Base-by-base conservation (phyloP, 2,329 filamentous ascomycete genomes). In the Arthrobotrys sinensis region DNA sequence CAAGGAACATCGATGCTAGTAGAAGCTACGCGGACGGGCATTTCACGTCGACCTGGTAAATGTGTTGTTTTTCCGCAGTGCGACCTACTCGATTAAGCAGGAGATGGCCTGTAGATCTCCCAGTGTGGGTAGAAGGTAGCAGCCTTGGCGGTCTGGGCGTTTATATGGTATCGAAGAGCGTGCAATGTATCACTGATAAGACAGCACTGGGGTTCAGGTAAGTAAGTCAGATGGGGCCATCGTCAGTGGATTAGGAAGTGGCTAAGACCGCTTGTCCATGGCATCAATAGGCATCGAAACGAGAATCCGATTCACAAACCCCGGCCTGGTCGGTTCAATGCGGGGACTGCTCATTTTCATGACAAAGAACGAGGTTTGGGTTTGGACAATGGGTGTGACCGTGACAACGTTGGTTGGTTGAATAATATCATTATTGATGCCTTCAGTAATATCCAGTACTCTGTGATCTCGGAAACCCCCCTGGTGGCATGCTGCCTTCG, bases 401-500 rank as follows among this genome's bases (percentile, higher is more conserved):
- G 5, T 55, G 28, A 34, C n/a, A 53, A 45, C 24, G 60, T 34
- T 36, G 36, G 19, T 16, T 36, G 8, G 32, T 38, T n/a, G 16
- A 10, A 1, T 52, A 40, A 50, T 24, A 64, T 45, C 12, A 65
- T 36, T 38, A 7, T 48, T 6, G 19, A 46, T 14, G 34, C 36
- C 10, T 48, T 70, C 48, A 78, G 32, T 78, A 78, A 46, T 78
- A 78, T 53, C 75, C 75, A 19, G 75, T 72, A 19, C 75, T 78
- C 21, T 71, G 75, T 34, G 65, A 77, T 52, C 67, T 66, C 52
- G 68, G 76, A 62, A 73, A 73, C 10, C 70, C 69, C 12, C 76
- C 76, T 43, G 69, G 65, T 10, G 55, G 55, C 21, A 66, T 63
- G 34, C 69, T 65, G 12, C 68, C 60, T 14, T 57, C 68, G 12